Conservation (phyloP, 2,329 filamentous ascomycete species). For the Hymenoscyphus fraxineus region DNA sequence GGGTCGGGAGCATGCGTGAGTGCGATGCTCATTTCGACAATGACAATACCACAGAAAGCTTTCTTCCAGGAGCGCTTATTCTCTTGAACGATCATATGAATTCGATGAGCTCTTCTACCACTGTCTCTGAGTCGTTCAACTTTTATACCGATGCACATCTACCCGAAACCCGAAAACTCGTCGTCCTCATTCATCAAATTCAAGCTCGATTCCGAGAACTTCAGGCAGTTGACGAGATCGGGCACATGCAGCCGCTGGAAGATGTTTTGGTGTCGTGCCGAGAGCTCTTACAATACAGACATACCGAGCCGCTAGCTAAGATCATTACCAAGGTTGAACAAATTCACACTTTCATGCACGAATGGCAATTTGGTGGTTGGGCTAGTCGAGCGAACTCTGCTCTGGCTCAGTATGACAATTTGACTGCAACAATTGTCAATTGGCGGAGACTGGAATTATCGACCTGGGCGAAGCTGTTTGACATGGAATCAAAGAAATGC, state of each 20-base stretch:
- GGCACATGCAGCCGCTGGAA: conserved; percentile 69
- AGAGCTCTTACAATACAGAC: conserved; percentile 68
- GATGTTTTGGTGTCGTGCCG: conserved; percentile 76
- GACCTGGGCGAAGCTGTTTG: conserved; percentile 86
- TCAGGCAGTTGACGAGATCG: conserved; percentile 60
- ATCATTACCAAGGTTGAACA: conserved; percentile 85
- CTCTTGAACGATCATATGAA: conserved; percentile 59
- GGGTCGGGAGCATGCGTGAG: conserved; percentile 25
- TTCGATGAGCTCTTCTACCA: conserved; percentile 40
- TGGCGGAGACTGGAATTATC: conserved; percentile 91
- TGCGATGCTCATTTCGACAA: conserved; percentile 21
- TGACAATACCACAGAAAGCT: conserved; percentile 44
- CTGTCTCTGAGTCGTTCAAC: conserved; percentile 60
- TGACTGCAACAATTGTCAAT: conserved; percentile 76
- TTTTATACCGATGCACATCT: conserved; percentile 86
- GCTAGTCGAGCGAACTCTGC: conserved; percentile 77
- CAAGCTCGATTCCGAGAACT: conserved; percentile 71
- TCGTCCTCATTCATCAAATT: conserved; percentile 64
- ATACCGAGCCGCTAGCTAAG: conserved; percentile 80
- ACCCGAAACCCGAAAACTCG: conserved; percentile 68
- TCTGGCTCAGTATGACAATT: conserved; percentile 64
- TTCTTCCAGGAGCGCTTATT: conserved; percentile 65
- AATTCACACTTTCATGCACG: conserved; percentile 77
- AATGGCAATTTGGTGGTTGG: conserved; percentile 87
- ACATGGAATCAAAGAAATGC: conserved; percentile 75